phyloP scores from a whole-genome alignment of 257 asterid genomes.

The Nicotiana tabacum region DNA sequence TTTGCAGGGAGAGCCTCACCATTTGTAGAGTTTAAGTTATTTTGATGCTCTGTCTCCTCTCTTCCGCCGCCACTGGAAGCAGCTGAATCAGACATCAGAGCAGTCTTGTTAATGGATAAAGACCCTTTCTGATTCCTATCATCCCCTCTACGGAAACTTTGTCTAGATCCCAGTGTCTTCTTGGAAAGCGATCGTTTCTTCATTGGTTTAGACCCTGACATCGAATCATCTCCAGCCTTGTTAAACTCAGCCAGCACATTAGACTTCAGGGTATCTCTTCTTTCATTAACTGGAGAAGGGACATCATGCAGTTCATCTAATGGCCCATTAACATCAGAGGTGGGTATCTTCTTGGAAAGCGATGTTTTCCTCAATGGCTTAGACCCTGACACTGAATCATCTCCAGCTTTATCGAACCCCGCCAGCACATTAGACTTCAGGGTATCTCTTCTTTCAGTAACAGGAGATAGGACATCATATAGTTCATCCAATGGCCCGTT shows the following conservation, averaged over 20 bases:
- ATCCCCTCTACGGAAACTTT: slow-evolving; percentile 31
- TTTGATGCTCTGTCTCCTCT: slow-evolving; percentile 16
- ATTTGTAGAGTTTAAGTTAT: slow-evolving; percentile 21
- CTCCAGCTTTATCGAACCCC: slow-evolving; percentile 29
- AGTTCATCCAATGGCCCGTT: slow-evolving; percentile 22
- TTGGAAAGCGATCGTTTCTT: slow-evolving; percentile 40
- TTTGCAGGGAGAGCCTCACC: slow-evolving; percentile 21
- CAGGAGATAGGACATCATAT: slow-evolving; percentile 23
- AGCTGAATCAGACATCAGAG: not conserved
- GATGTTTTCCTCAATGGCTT: slow-evolving; percentile 39
- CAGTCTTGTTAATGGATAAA: slow-evolving; percentile 29
- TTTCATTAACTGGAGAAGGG: slow-evolving; percentile 21
- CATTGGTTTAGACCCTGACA: slow-evolving; percentile 27
- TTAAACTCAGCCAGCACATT: slow-evolving; percentile 25
- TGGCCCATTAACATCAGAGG: slow-evolving; percentile 23
- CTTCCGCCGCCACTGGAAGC: slow-evolving; percentile 19
- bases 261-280: slow-evolving; percentile 14
- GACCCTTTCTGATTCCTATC: slow-evolving; percentile 42
- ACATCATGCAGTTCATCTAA: slow-evolving; percentile 25
- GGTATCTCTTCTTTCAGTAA: slow-evolving; percentile 10
- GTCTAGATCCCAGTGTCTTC: slow-evolving; percentile 54
- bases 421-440: slow-evolving; percentile 22
- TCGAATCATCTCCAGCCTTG: slow-evolving; percentile 21
- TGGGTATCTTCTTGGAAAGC: slow-evolving; percentile 15
- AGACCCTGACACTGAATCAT: slow-evolving; percentile 10